Conservation (phyloP, 371 early-diverging fungal genomes). For the Mortierella sp. region DNA sequence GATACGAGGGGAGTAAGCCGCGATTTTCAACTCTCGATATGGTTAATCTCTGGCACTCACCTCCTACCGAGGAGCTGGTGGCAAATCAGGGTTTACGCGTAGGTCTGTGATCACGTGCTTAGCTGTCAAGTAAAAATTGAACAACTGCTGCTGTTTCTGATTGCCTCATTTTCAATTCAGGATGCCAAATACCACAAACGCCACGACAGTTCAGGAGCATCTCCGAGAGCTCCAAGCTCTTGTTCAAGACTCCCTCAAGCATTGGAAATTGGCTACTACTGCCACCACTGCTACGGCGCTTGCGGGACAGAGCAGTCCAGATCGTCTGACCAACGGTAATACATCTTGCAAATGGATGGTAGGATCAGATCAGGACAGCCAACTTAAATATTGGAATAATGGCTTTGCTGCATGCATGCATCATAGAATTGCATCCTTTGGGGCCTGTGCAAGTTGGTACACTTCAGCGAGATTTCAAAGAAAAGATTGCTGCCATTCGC, state of each 20-base stretch:
- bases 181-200: constrained; percentile 42
- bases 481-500: constrained; percentile 65
- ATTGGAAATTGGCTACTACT: constrained; percentile 46
- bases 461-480: constrained; percentile 62
- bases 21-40: not conserved
- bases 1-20: too few relatives aligned
- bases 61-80: too few relatives aligned
- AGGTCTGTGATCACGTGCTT: not conserved
- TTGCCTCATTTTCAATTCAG: constrained; percentile 1
- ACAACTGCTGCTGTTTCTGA: not conserved
- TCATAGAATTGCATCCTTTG: constrained; percentile 65
- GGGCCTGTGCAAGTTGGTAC: constrained; percentile 67
- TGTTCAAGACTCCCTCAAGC: constrained; percentile 44
- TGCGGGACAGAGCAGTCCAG: constrained; percentile 26
- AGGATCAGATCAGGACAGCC: not conserved
- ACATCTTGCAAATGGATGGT: too few relatives aligned
- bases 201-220: constrained; percentile 53
- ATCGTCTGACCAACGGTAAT: constrained; percentile 44
- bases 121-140: not conserved
- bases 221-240: constrained; percentile 45
- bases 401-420: not conserved
- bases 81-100: not conserved
- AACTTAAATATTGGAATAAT: not conserved
- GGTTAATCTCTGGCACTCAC: not conserved
- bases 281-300: constrained; percentile 29